Evolutionary conservation across 495 filamentous ascomycete species (phyloP), one percentile per base, ranked within the genome.

Genomic region (Aspergillus nidulans): DNA sequence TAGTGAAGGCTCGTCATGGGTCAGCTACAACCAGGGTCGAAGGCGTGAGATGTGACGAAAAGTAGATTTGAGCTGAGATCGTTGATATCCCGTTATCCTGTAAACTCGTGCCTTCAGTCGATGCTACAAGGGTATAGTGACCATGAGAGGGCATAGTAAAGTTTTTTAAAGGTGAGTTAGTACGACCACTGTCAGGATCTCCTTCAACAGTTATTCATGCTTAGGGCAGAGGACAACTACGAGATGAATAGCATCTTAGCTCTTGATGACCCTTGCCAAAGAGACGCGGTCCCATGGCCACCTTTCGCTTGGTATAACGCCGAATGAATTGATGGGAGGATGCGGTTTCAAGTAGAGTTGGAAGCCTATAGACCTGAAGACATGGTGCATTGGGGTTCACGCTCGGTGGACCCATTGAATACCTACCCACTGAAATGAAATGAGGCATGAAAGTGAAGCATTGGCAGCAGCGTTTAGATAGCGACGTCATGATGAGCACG

Each of bases 1-100:
- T 48, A 12, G 55, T 57, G 6, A 57, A 20, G 1, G 55, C 49
- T 20, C 52, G 55, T 3, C 55, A 40, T 19, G 55, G 55, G 55
- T 0, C 52, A 15, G 15, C 26, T 7, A 16, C 52, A 57, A 16
- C n/a, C 45, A 32, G 45, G 26, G 13, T 34, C 23, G 6, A 48
- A 48, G 28, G 12, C 20, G 26, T 20, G 25, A 28, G 26, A 32
- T 1, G 25, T 13, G 19, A 5, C 20, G 12, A 25, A 50, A 23
- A 38, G 13, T 8, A 10, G 18, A 52, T 50, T 10, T 51, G 15
- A 26, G 20, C 25, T 28, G 23, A 12, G 10, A 34, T 2, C 30
- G 30, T 34, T 52, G 47, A 20, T 38, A 19, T 12, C 47, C 47
- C 44, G 32, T 24, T 24, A 32, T 26, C 34, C 21, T 24, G 38